Conservation (phyloP, 1,139 yeast genomes). For the Geotrichum bryndzae region DNA sequence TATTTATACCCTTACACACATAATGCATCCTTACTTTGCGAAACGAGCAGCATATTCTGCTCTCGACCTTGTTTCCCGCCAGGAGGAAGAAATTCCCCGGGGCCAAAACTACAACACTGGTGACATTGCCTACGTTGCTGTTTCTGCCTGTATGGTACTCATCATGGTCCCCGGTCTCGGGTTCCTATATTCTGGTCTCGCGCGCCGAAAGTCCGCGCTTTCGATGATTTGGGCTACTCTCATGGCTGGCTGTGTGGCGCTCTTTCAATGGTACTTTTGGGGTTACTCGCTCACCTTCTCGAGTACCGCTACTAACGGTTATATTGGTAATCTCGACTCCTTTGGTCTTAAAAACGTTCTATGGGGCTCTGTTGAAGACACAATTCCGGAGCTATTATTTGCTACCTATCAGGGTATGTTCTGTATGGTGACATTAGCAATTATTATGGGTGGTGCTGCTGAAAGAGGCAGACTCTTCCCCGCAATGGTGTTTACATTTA, state of each 20-base stretch:
- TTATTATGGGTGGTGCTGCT: slow-evolving; percentile 90
- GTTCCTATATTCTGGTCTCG: slow-evolving; percentile 85
- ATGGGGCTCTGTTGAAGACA: slow-evolving; percentile 44
- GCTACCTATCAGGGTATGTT: slow-evolving; percentile 90
- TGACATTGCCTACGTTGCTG: slow-evolving; percentile 44
- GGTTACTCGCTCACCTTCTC: slow-evolving; percentile 91
- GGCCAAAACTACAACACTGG: slow-evolving; percentile 43
- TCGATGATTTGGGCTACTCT: slow-evolving; percentile 81
- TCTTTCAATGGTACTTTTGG: slow-evolving; percentile 96
- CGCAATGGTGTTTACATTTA: slow-evolving; percentile 69
- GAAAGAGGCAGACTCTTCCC: slow-evolving; percentile 91
- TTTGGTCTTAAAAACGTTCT: slow-evolving; percentile 75
- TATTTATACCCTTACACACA: not conserved
- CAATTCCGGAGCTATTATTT: slow-evolving; percentile 76
- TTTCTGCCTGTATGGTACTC: slow-evolving; percentile 70
- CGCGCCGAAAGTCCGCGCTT: slow-evolving; percentile 84
- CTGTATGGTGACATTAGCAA: slow-evolving; percentile 81
- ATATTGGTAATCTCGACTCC: slow-evolving; percentile 76
- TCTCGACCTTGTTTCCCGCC: not conserved
- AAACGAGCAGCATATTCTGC: not conserved
- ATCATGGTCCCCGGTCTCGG: slow-evolving; percentile 95
- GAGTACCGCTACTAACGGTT: slow-evolving; percentile 65
- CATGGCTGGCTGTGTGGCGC: slow-evolving; percentile 71
- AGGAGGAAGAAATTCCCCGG: not conserved
- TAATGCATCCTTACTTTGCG: slow-evolving; percentile 6